Conservation (phyloP, 2,329 filamentous ascomycete species). For the Phyllosticta citriasiana region DNA sequence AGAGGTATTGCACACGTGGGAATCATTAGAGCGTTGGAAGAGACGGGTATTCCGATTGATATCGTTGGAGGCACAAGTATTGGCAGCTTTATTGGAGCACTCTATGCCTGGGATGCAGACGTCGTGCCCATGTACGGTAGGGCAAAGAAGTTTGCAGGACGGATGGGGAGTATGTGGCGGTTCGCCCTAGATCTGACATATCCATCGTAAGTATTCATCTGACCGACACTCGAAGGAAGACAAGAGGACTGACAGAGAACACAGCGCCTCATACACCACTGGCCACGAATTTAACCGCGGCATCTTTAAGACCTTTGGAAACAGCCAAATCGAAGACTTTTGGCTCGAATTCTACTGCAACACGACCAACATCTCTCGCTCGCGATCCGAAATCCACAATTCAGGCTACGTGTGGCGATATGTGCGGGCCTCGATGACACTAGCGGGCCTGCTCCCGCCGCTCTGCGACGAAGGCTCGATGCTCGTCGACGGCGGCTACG, state of each 20-base stretch:
- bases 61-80: slow-evolving; percentile 94
- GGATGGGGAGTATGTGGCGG: slow-evolving; percentile 99
- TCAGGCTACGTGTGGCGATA: slow-evolving; percentile 97
- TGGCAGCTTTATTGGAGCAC: slow-evolving; percentile 84
- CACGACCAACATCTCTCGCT: slow-evolving; percentile 96
- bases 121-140: slow-evolving; percentile 94
- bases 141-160: slow-evolving; percentile 92
- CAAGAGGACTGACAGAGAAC: slow-evolving; percentile 9
- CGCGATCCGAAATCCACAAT: slow-evolving; percentile 82
- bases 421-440: slow-evolving; percentile 90
- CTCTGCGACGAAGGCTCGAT: slow-evolving; percentile 95
- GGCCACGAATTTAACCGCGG: slow-evolving; percentile 98
- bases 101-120: slow-evolving; percentile 94
- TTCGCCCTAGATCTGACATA: slow-evolving; percentile 95
- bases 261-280: slow-evolving; percentile 78
- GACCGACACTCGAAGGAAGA: background rate
- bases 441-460: slow-evolving; percentile 84
- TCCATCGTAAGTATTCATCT: slow-evolving; percentile 50
- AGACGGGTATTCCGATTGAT: slow-evolving; percentile 92
- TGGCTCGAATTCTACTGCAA: slow-evolving; percentile 99
- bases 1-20: slow-evolving; percentile 87
- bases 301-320: slow-evolving; percentile 96
- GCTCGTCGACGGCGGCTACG: slow-evolving; percentile 91
- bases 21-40: slow-evolving; percentile 88
- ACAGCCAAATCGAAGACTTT: slow-evolving; percentile 96